Conservation (phyloP, 2,329 filamentous ascomycete species). For the Trichoderma simmonsii region DNA sequence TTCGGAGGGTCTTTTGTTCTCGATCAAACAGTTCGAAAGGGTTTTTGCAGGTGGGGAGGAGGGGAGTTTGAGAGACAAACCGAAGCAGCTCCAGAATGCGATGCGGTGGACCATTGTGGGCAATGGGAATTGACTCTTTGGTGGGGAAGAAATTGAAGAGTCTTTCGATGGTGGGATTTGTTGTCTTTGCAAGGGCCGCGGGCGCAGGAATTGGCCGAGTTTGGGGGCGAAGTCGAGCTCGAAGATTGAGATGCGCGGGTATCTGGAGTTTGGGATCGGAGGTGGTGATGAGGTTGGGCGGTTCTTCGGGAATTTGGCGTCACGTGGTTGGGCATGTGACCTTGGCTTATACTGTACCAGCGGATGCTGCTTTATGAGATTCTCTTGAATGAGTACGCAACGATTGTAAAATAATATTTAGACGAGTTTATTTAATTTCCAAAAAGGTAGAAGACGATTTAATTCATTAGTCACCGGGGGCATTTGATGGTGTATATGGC, state of each 20-base stretch:
- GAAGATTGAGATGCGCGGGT: slow-evolving; percentile 6
- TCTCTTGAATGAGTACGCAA: neutral
- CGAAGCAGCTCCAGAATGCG: slow-evolving; percentile 87
- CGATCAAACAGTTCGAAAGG: neutral
- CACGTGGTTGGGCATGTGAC: slow-evolving; percentile 3
- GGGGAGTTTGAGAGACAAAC: slow-evolving; percentile 51
- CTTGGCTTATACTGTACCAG: neutral
- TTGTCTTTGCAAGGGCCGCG: slow-evolving; percentile 11
- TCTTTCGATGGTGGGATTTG: neutral
- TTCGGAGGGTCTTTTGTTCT: too few relatives aligned
- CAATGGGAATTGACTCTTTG: slow-evolving; percentile 9
- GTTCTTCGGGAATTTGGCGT: neutral
- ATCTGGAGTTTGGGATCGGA: slow-evolving; percentile 24
- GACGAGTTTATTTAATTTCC: too few relatives aligned
- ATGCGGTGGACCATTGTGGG: slow-evolving; percentile 58
- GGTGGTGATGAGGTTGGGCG: slow-evolving; percentile 27
- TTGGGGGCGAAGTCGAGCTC: slow-evolving; percentile 16
- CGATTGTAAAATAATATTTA: neutral
- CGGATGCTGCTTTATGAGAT: neutral
- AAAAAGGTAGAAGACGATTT: too few relatives aligned
- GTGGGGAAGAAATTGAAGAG: neutral
- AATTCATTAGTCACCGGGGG: accelerated
- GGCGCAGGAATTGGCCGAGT: slow-evolving; percentile 19
- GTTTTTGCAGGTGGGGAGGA: neutral
- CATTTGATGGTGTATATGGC: neutral